Evolutionary conservation across 164 flowering plant genomes (phyloP), one percentile per base, ranked within the genome.

Genomic region (Tetrastigma voinierianum): DNA sequence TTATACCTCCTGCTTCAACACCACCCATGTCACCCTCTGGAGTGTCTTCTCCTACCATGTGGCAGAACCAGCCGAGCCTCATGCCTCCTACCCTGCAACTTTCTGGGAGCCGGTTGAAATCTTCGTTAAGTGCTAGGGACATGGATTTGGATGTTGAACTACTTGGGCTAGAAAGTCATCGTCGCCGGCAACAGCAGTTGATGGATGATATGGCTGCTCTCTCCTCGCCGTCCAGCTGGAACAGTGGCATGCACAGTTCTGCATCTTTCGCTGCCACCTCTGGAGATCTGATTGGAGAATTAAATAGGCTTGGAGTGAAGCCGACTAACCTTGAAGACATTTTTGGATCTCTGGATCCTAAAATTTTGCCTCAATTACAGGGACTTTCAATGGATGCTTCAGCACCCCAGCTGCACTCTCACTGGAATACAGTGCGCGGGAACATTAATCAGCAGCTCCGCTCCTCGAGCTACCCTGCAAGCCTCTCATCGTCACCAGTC

Each of bases 171-270:
- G 85, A 78, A 21, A 76, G 51, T 62, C 70, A 62, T 12, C 70
- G 58, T 3, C 73, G 70, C 1, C 69, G 66, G 56, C 81, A 79
- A 32, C 80, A 81, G 23, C 80, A 77, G 16, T 57, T 82, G 60
- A 57, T 75, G 61, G 84, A 79, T 24, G 85, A 83, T 57, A 63
- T 82, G 4, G 72, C 85, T 51, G 67, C 77, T 57, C 76, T 83
- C 13, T 72, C 84, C 19, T 83, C 89, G 2, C 86, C 86, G 11
- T 71, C 87, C 11, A 32, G 74, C 64, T 78, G 85, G 89, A 81
- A 70, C 66, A 76, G 57, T 49, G 11, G 67, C 47, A 47, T 67
- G 51, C 55, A 69, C 17, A 9, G 65, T 61, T 54, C 73, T 49
- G 69, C 76, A 57, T 59, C 78, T 47, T 74, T 77, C 67, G 65